Conservation (phyloP, 495 filamentous ascomycete genomes). For the Daldinia grandis region DNA sequence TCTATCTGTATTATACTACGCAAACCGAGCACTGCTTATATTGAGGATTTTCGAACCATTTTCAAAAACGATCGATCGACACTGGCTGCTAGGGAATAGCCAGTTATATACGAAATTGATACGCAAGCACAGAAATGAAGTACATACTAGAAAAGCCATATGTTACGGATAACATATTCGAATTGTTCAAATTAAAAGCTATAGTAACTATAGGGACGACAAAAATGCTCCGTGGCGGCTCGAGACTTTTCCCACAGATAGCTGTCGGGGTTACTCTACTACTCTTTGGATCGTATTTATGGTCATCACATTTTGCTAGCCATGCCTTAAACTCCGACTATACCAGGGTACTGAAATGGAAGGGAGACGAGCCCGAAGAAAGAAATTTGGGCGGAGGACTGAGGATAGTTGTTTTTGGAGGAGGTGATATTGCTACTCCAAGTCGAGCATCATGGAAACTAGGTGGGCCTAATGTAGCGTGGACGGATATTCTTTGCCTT, state of each 20-base stretch:
- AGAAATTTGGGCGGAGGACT: slow-evolving; percentile 16
- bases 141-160: slow-evolving; percentile 2
- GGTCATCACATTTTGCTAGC: slow-evolving; percentile 25
- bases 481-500: slow-evolving; percentile 44
- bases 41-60: background rate
- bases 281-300: slow-evolving; percentile 32
- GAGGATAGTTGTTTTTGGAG: slow-evolving; percentile 48
- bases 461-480: slow-evolving; percentile 21
- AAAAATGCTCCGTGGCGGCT: slow-evolving; percentile 41
- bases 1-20: no score
- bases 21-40: background rate
- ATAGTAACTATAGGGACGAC: slow-evolving; percentile 8
- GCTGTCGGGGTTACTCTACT: slow-evolving; percentile 27
- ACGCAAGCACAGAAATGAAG: slow-evolving; percentile 4
- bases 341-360: slow-evolving; percentile 24
- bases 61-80: background rate
- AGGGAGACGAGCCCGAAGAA: slow-evolving; percentile 21
- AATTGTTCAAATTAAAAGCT: slow-evolving; percentile 14
- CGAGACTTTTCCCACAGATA: slow-evolving; percentile 40
- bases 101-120: background rate
- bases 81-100: background rate
- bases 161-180: slow-evolving; percentile 12
- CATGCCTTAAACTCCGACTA: slow-evolving; percentile 15
- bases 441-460: slow-evolving; percentile 20
- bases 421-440: slow-evolving; percentile 45